Base-by-base conservation (phyloP, 2,329 filamentous ascomycete species). In the Scedosporium aurantiacum region DNA sequence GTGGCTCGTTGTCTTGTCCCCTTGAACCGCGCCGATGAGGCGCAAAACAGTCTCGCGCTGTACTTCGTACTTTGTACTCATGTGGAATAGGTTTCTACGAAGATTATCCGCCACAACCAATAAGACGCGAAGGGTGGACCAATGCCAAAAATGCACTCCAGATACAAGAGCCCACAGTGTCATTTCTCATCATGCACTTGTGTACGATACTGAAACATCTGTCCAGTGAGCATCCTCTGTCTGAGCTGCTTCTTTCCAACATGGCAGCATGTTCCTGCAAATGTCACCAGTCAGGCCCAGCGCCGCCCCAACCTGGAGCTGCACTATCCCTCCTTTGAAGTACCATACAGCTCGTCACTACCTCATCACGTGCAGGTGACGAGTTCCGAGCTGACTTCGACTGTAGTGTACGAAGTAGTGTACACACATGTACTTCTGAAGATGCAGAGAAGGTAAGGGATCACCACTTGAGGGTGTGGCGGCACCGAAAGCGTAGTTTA, bases 181-280 rank as follows among this genome's bases (percentile, higher is more conserved):
- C 43, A 21, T 47, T 21, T 47, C 43, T 21, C n/a, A 14, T n/a
- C 43, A 47, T 21, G 18, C 18, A 47, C 43, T 47, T 47, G 8
- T 47, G n/a, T 18, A 47, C 43, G 16, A 47, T 47, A 10, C 32
- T 37, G 18, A 54, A 54, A 25, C 50, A 54, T 54, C 50, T 28
- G 50, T 54, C 50, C 50, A 54, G 50, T 54, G 18, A 54, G 43
- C 43, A 47, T 47, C 3, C 43, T 47, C 43, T 47, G 18, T 21
- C 18, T 21, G 18, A 47, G 43, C n/a, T 21, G n/a, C n/a, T 21
- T 47, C 50, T 14, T 25, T 14, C 50, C 23, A 23, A 18, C 50
- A 54, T 54, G 50, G 50, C 50, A 54, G 50, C 50, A 54, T 54
- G 50, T 54, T 54, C 50, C 50, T 54, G 50, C 50, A 54, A 54